These are phyloP conservation scores for Apiotrichum sp. DNA, from an alignment of 1,284 basidiomycete species.

Conservation along the genomic window DNA sequence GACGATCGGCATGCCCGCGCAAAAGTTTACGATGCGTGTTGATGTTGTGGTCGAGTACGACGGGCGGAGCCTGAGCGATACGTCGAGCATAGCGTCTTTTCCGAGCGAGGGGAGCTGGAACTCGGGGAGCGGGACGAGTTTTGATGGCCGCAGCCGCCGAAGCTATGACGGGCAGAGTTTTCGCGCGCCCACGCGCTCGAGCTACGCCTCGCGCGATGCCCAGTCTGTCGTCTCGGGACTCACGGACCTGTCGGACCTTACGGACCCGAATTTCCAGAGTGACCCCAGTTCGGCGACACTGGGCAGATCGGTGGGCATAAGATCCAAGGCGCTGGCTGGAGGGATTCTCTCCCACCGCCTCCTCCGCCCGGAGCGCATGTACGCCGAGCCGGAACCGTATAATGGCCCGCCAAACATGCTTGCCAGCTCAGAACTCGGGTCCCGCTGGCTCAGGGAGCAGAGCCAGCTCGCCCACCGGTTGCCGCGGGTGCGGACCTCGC, in stretches of 20 bases:
- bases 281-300: neutral
- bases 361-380: neutral
- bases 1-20: neutral
- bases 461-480: conserved; percentile 49
- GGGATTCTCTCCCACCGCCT: neutral
- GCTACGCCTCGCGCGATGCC: neutral
- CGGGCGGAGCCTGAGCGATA: conserved; percentile 81
- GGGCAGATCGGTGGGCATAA: neutral
- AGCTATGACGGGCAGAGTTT: neutral
- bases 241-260: neutral
- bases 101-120: conserved; percentile 7
- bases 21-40: conserved; percentile 66
- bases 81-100: conserved; percentile 59
- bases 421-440: conserved; percentile 55
- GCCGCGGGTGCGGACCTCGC: conserved; percentile 6
- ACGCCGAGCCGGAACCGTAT: neutral
- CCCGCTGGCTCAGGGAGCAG: conserved; percentile 76
- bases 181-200: neutral
- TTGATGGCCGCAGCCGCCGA: too few relatives aligned
- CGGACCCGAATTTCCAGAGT: too few relatives aligned
- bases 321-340: neutral
- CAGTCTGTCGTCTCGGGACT: neutral
- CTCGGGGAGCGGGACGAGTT: conserved; percentile 2
- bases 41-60: conserved; percentile 77
- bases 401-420: conserved; percentile 27